phyloP scores from a whole-genome alignment of 73 alveolate genomes.

The Tetrahymena malaccensis region DNA sequence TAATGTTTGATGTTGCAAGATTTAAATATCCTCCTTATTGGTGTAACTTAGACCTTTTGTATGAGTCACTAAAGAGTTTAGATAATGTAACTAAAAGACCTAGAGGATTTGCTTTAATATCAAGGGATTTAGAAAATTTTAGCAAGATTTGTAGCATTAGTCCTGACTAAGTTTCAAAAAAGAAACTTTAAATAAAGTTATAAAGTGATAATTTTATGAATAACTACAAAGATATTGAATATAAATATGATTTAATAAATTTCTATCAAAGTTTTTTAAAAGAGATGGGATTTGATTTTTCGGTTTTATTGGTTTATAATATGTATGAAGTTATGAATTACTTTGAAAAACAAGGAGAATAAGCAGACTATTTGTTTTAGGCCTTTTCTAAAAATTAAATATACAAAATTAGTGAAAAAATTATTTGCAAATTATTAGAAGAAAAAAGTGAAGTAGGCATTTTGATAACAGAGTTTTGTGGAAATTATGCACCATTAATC shows the following conservation, averaged over 20 bases:
- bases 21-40: slow-evolving; percentile 77
- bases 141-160: background rate
- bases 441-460: background rate
- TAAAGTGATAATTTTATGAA: background rate
- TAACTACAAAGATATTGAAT: background rate
- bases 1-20: slow-evolving; percentile 66
- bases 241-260: background rate
- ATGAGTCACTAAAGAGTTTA: slow-evolving; percentile 38
- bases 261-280: background rate
- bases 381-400: background rate
- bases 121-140: slow-evolving; percentile 11
- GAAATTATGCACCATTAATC: background rate
- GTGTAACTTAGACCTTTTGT: slow-evolving; percentile 32
- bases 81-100: slow-evolving; percentile 49
- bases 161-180: background rate
- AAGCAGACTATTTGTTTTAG: background rate
- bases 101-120: slow-evolving; percentile 56
- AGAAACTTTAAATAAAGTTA: background rate
- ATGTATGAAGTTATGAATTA: background rate
- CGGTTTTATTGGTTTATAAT: background rate
- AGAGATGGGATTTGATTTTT: background rate
- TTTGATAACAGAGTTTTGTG: background rate
- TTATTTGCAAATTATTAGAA: background rate
- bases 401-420: background rate
- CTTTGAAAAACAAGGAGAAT: background rate